Conservation (phyloP, 768 basidiomycete genomes). For the Gymnopilus dilepis region DNA sequence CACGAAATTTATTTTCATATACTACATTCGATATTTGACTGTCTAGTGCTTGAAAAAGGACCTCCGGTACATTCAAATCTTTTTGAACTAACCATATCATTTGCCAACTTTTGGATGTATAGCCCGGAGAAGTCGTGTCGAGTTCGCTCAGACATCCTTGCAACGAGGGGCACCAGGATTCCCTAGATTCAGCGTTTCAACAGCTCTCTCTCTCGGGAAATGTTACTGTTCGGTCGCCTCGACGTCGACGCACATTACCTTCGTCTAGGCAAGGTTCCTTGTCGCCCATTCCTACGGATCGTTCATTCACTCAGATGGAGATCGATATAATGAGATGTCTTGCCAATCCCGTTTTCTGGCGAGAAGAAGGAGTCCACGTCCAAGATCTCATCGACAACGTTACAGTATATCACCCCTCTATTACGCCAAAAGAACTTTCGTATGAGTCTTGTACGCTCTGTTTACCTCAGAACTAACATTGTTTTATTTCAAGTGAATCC, state of each 20-base stretch:
- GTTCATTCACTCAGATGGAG: constrained; percentile 48
- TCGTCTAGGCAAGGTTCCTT: too few relatives aligned
- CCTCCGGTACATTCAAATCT: constrained; percentile 47
- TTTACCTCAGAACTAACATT: not conserved
- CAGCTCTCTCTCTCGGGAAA: not conserved
- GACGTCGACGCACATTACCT: not conserved
- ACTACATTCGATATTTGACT: constrained; percentile 72
- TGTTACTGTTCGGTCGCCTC: not conserved
- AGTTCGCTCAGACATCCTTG: not conserved
- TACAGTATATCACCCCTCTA: not conserved
- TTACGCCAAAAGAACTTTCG: not conserved
- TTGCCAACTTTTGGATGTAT: constrained; percentile 30
- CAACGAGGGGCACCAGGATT: not conserved
- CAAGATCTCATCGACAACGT: constrained; percentile 66
- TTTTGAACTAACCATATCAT: not conserved
- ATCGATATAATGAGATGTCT: constrained; percentile 68
- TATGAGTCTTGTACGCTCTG: not conserved
- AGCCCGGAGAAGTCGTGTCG: not conserved
- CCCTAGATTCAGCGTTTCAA: not conserved
- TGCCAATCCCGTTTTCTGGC: constrained; percentile 41
- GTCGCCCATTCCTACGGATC: constrained; percentile 34
- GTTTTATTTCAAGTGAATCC: not conserved
- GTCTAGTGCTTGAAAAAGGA: constrained; percentile 66
- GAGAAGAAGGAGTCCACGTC: constrained; percentile 69
- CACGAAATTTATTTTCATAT: constrained; percentile 85